Evolutionary conservation across 108 stramenopile species (phyloP), one percentile per base, ranked within the genome.

Genomic region (Epipyxis sp.): DNA sequence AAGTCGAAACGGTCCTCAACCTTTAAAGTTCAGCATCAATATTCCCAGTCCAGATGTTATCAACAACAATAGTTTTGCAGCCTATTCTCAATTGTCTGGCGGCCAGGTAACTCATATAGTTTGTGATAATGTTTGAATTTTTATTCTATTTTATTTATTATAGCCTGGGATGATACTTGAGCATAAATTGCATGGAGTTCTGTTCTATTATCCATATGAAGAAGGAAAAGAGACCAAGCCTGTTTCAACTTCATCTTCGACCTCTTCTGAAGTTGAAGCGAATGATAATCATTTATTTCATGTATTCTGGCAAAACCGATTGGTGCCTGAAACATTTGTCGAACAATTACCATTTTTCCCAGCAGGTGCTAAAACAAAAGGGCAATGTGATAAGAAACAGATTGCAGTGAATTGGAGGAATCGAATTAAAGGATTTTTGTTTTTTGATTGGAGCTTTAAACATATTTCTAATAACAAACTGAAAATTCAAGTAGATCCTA

Each of bases 381-480:
- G 1, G 69, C 78, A 77, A 77, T 78, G 25, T 37, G 79, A 1
- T 78, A 78, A 25, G 0, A 3, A 6, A 10, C 42, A 42, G 41
- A 42, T 42, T 3, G 50, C 44, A 42, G 3, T 40, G 10, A 78
- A 59, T 16, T 82, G 81, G 81, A 59, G 40, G 29, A 40, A 68
- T 16, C 79, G 81, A 40, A 76, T 82, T 72, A 68, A 79, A 54
- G 81, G 78, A 35, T 80, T 82, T 79, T 77, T 82, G 10, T 82
- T 82, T 69, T 79, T 82, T 40, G 80, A 80, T 35, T 82, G 80
- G 81, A 74, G 77, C 61, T 82, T 82, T 59, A 76, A 77, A 16
- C 29, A 37, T 32, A 82, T 82, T 80, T 76, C 78, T 42, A 82
- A 82, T 77, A 82, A 82, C 77, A 82, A 82, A 80, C 81, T 82